A percentile compares a stretch with the other conserved stretches of the same genome.
Evolutionary conservation across 2,329 filamentous ascomycete species (phyloP).

Genomic region (Monilinia vaccinii-corymbosi): DNA sequence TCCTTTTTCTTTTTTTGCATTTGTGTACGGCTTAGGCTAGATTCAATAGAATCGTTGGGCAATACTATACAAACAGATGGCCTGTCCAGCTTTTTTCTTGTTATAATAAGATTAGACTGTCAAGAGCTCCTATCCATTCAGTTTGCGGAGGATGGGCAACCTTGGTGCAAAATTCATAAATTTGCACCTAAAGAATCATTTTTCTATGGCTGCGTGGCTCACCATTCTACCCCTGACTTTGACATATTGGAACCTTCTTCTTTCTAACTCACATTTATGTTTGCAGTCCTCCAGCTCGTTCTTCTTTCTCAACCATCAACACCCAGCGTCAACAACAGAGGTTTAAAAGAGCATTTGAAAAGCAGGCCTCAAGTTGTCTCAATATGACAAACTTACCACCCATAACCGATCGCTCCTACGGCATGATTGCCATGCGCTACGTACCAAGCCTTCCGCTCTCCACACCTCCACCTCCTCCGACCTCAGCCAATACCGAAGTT

Average conservation of each 20-base stretch:
- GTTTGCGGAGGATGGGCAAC: neutral
- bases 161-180: neutral
- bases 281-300: neutral
- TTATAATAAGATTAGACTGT: too few relatives aligned
- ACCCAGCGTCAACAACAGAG: neutral
- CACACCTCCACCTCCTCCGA: neutral
- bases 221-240: neutral
- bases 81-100: too few relatives aligned
- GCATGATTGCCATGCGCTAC: constrained; percentile 15
- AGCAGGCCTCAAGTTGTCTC: too few relatives aligned
- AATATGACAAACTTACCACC: neutral
- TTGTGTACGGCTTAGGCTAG: neutral
- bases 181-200: neutral
- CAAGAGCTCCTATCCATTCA: neutral
- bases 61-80: too few relatives aligned
- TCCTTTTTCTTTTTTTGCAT: neutral
- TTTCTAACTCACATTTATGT: neutral
- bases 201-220: neutral
- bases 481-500: constrained; percentile 13
- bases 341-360: neutral
- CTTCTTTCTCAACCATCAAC: neutral
- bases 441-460: neutral
- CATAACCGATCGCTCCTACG: constrained; percentile 18
- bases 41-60: neutral
- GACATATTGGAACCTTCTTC: neutral